These are phyloP conservation scores for Tolypocladium ovalisporum DNA, from an alignment of 2,329 filamentous ascomycete species.

Conservation along the genomic window DNA sequence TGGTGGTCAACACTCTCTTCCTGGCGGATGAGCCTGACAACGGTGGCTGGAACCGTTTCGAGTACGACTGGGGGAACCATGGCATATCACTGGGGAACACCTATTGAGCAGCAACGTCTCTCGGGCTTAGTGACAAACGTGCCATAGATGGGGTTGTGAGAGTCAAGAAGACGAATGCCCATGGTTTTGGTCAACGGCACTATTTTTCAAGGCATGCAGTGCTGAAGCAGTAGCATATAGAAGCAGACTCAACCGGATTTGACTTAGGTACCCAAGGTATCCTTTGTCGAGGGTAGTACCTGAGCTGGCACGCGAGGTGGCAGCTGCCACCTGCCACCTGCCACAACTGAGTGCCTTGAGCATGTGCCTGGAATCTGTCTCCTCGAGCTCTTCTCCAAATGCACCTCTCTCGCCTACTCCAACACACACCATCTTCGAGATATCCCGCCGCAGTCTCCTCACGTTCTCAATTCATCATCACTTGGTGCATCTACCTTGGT, in stretches of 20 bases:
- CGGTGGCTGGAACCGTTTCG: slow-evolving; percentile 45
- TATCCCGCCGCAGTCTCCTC: neutral
- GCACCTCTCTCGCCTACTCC: too few relatives aligned
- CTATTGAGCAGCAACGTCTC: slow-evolving; percentile 10
- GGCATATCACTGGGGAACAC: slow-evolving; percentile 18
- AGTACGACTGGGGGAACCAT: slow-evolving; percentile 32
- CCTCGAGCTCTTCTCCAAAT: too few relatives aligned
- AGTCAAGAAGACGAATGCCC: neutral
- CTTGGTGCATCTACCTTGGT: neutral
- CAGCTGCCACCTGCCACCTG: neutral
- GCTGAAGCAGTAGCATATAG: too few relatives aligned
- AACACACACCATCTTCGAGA: neutral
- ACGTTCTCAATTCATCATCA: neutral
- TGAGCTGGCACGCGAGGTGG: neutral
- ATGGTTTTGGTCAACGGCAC: neutral
- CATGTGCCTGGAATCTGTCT: neutral
- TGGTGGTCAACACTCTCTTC: slow-evolving; percentile 40
- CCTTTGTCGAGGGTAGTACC: too few relatives aligned
- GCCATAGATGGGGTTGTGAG: too few relatives aligned
- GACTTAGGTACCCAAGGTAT: too few relatives aligned
- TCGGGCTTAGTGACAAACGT: neutral
- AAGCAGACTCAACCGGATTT: too few relatives aligned
- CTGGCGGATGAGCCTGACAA: slow-evolving; percentile 38
- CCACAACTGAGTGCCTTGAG: neutral
- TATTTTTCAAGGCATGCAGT: too few relatives aligned